Base-by-base conservation (phyloP, 108 stramenopile species). In the Seminavis robusta region DNA sequence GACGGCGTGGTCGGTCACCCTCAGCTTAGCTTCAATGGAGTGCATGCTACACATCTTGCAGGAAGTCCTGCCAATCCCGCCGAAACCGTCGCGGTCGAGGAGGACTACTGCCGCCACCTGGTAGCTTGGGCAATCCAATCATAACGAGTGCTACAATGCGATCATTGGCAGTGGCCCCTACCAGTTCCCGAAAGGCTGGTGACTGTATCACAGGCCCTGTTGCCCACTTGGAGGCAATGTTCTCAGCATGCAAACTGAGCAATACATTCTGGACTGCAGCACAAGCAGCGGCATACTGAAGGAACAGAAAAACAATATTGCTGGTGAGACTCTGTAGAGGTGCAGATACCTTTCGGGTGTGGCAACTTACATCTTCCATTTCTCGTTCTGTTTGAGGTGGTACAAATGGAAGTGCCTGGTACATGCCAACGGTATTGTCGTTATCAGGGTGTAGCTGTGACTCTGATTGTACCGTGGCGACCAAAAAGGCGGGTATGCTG, bases 221-320 rank as follows among this genome's bases (percentile, higher is more conserved):
- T 4, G 73, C 80, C 84, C 85, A 88, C 52, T 88, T 86, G 16
- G 69, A 63, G 19, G 65, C 74, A n/a, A 86, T 56, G 19, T 71
- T 65, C 42, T 88, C 86, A 2, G 79, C 51, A 58, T 88, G 86
- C 28, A 92, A 65, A 42, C 68, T 70, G 13, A 81, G 56, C 38
- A 92, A 29, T 1, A 88, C 60, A 36, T 84, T 86, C 45, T 92
- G 85, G 16, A 84, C 57, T 0, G 84, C 82, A 15, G 90, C 84
- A 59, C 77, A 87, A 8, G 86, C 54, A 1, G 81, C 54, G 8
- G 83, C 90, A 41, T 86, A 88, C 63, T 88, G 81, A 52, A 86
- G 86, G 38, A 92, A 39, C 54, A 83, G 81, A 28, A 48, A 53
- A 8, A 73, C 69, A 4, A 74, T 80, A 17, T 34, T 31, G 0